Percentiles rank a stretch among this genome's conserved stretches.
Evolutionary conservation across 1,284 basidiomycete genomes (phyloP).

Genomic region (Pseudozyma flocculosa): DNA sequence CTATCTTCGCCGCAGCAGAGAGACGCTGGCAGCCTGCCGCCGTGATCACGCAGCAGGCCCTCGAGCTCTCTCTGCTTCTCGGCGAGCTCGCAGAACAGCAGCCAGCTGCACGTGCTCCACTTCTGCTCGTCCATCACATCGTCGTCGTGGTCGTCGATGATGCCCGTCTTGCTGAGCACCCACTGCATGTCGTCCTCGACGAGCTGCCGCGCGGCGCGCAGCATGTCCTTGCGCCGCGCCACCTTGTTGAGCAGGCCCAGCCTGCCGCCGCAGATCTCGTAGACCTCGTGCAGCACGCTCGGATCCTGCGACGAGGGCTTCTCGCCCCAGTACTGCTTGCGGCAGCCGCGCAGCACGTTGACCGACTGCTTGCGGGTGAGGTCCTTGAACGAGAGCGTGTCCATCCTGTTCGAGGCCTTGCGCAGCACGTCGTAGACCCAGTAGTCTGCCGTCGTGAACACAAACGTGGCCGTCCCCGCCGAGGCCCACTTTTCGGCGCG

Average conservation of each 20-base stretch:
- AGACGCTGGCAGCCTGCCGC: constrained; percentile 13
- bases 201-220: constrained; percentile 39
- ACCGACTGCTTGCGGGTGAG: constrained; percentile 42
- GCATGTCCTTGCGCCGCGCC: constrained; percentile 40
- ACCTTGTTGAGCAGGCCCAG: constrained; percentile 48
- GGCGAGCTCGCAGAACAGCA: constrained; percentile 44
- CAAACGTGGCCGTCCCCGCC: constrained; percentile 47
- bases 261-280: constrained; percentile 47
- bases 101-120: constrained; percentile 55
- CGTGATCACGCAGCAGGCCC: constrained; percentile 22
- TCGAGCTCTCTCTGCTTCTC: constrained; percentile 46
- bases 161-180: constrained; percentile 52
- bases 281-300: constrained; percentile 41
- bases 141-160: constrained; percentile 54
- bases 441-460: constrained; percentile 50
- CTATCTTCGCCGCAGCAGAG: constrained; percentile 11
- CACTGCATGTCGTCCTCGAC: constrained; percentile 53
- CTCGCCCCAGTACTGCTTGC: constrained; percentile 48
- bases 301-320: constrained; percentile 29
- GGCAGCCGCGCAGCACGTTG: constrained; percentile 38
- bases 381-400: constrained; percentile 50
- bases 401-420: constrained; percentile 50
- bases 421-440: constrained; percentile 47
- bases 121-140: constrained; percentile 56
- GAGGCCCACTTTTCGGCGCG: constrained; percentile 52